Evolutionary conservation across 164 flowering plant species (phyloP), one percentile per base, ranked within the genome.

Genomic region (Buxus sempervirens): DNA sequence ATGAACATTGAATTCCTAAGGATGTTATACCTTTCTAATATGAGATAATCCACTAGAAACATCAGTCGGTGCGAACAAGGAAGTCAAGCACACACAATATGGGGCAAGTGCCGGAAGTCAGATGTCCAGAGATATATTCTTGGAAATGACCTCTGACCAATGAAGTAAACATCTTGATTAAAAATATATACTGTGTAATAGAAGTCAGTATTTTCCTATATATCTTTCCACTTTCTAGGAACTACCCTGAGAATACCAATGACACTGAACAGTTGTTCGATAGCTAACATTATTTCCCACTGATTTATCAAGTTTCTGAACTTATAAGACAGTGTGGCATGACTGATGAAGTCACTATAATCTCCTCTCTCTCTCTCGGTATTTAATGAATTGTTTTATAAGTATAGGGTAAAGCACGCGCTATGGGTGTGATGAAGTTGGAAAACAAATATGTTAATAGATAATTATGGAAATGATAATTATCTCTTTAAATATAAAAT

Each of bases 1-100:
- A 80, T 67, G 60, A 71, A 73, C 51, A 72, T 59, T 51, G 64
- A 62, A 23, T 54, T 67, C 22, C 55, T 62, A 59, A 68, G 61
- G 38, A 26, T 63, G 48, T 56, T 62, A 60, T 56, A 51, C 68
- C 38, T 58, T 28, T 23, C 48, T 25, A 59, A 51, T 15, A 20
- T 36, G 24, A 49, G 54, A 70, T 38, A 24, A 22, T 20, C 42
- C 54, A 25, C 10, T 36, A 66, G 36, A 65, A 65, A 54, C 9
- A 49, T 54, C 22, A 25, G 60, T 23, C 22, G 48, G 60, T 62
- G 49, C 21, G 45, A 32, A 59, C 6, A 51, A 18, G 54, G 71
- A 63, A 57, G 51, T 62, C 58, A 41, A 28, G 24, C 16, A 32
- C 15, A 67, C 55, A 53, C 13, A 6, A 21, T 18, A 13, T 22